Percentiles rank a stretch among this genome's conserved stretches.
These are phyloP conservation scores for Globisporangium takayamanum DNA, from an alignment of 352 stramenopile species.

Conservation along the genomic window DNA sequence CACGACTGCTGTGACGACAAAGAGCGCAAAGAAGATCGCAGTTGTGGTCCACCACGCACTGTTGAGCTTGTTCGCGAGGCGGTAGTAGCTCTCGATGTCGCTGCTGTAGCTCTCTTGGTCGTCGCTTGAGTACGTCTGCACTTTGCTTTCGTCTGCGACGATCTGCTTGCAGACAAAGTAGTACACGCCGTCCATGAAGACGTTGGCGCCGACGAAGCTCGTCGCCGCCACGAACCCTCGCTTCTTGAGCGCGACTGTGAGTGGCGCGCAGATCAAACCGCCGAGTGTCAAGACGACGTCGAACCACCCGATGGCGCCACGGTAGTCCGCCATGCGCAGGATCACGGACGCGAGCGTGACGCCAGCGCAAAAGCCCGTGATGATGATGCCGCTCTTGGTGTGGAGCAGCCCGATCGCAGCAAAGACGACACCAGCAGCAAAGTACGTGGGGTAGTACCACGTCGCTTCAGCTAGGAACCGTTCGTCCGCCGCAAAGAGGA, in stretches of 20 bases:
- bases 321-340: not conserved
- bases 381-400: not conserved
- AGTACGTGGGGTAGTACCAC: not conserved
- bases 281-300: not conserved
- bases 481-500: not conserved
- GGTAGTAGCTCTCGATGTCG: not conserved
- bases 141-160: not conserved
- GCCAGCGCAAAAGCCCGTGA: not conserved
- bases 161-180: not conserved
- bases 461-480: not conserved
- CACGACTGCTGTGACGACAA: not conserved
- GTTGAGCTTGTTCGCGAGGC: no score
- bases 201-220: not conserved
- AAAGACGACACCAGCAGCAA: not conserved
- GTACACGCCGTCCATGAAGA: not conserved
- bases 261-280: not conserved
- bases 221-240: not conserved
- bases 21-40: not conserved
- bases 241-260: not conserved
- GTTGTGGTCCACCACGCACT: not conserved
- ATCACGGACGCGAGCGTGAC: not conserved
- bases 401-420: not conserved
- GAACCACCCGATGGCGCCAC: not conserved
- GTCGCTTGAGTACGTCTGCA: not conserved
- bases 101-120: not conserved